Base-by-base conservation (phyloP, 495 filamentous ascomycete species). In the Letharia lupina region DNA sequence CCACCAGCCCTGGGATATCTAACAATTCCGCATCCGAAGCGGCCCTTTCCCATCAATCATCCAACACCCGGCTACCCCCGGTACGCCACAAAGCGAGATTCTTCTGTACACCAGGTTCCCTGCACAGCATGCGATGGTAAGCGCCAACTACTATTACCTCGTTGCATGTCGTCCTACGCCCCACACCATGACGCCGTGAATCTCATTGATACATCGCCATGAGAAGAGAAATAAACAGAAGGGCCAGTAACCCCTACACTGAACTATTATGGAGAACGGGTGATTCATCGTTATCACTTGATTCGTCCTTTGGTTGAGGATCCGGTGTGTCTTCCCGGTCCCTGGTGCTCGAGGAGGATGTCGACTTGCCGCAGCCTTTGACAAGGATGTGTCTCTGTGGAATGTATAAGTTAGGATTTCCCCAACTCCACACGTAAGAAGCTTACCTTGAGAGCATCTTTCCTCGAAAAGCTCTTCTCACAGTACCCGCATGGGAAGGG, bases 391-490 rank as follows among this genome's bases (percentile, higher is more conserved):
- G 94, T 71, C 93, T 83, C 93, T 98, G 70, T 71, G 68, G 63
- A 67, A 65, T 23, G 33, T 67, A 71, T 77, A 69, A 78, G 77
- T 66, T 33, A 54, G 16, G 18, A 35, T 5, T 15, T 47, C 7
- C 1, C 8, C 10, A 35, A 8, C 31, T 61, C 60, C 50, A 65
- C 39, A 52, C 62, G 12, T 45, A 31, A 65, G 61, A 18, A 42
- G 74, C 82, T 66, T 72, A 98, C 94, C 89, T 98, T 98, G 18
- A 98, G 81, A 28, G 94, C 94, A 80, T 98, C 94, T 75, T 97
- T 98, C 50, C 94, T 80, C 28, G 91, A 96, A 70, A 98, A 98
- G 75, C 91, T 94, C 84, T 98, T 98, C 42, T 96, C 92, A 72
- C 94, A 98, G 70, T 90, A 87, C 15, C 75, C 82, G 72, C 94